Evolutionary conservation across 305 asterid genomes (phyloP), one percentile per base, ranked within the genome.

Genomic region (Solanum hybrid): DNA sequence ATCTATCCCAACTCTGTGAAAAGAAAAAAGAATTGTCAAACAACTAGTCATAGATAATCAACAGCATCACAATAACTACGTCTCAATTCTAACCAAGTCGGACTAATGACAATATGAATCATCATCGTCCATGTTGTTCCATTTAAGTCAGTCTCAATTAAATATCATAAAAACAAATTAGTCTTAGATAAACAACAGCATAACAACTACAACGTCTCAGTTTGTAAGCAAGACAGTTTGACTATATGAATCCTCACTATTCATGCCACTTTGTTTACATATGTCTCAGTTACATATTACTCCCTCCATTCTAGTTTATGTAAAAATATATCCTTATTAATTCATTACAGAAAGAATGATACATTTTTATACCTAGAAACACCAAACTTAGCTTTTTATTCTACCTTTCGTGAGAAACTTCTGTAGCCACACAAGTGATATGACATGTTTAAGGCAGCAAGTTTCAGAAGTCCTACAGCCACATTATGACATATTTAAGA

Each of bases 1-100:
- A 38, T 91, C 90, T 24, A 95, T 93, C n/a, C 97, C 97, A 91
- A 95, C 97, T 88, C 98, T 94, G 91, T 12, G 14, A 72, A 27
- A 72, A 72, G 79, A 31, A 31, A 72, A 29, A 7, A 16, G 40
- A 75, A 75, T 16, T 75, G 4, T 32, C 80, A 34, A 75, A 75
- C 24, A 16, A 31, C 36, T 80, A 24, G 4, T 80, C 66, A 80
- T 38, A 38, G 66, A 38, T 80, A 24, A 24, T 7, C 35, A 10
- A 35, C 56, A 37, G 7, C 9, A 38, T 24, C 17, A 38, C 66
- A 24, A 13, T 14, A 6, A 14, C 7, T 4, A 27, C 7, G 12
- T 26, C 86, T 81, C 14, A 8, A 26, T 81, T 40, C 9, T 81
- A 40, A 29, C n/a, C 37, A 14, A 27, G 79, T 73, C n/a, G 2